phyloP scores from a whole-genome alignment of 805 yeast species.

The Kodamaea hsintzibuensis region DNA sequence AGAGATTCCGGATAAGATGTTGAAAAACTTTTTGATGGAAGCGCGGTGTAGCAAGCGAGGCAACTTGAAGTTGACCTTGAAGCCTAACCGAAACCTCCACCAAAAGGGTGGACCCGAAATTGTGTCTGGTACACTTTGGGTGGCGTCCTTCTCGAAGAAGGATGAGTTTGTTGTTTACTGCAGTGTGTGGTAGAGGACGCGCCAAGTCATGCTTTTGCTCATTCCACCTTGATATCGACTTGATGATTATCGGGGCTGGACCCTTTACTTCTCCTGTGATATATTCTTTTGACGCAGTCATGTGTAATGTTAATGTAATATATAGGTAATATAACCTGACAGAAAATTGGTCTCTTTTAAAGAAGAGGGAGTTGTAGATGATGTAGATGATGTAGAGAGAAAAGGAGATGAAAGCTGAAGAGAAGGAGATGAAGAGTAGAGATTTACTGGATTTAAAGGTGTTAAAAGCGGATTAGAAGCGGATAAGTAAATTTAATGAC shows the following conservation, averaged over 20 bases:
- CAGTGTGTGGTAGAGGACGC: slow-evolving; percentile 7
- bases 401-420: no score
- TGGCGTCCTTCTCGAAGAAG: slow-evolving; percentile 4
- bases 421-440: no score
- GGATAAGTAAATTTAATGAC: no score
- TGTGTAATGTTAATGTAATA: slow-evolving; percentile 2
- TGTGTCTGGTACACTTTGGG: slow-evolving; percentile 10
- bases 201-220: not conserved
- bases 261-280: slow-evolving; percentile 4
- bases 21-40: slow-evolving; percentile 7
- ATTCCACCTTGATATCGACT: not conserved
- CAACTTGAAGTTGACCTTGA: slow-evolving; percentile 9
- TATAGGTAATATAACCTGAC: not conserved
- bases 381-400: no score
- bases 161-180: slow-evolving; percentile 11
- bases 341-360: no score
- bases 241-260: not conserved
- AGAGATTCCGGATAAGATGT: slow-evolving; percentile 8
- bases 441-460: no score
- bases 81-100: slow-evolving; percentile 5
- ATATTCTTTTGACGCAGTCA: not conserved
- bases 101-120: slow-evolving; percentile 9
- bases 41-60: slow-evolving; percentile 6
- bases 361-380: no score
- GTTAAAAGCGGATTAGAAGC: no score